phyloP scores from a whole-genome alignment of 768 basidiomycete genomes.

The Termitomyces titanicus region DNA sequence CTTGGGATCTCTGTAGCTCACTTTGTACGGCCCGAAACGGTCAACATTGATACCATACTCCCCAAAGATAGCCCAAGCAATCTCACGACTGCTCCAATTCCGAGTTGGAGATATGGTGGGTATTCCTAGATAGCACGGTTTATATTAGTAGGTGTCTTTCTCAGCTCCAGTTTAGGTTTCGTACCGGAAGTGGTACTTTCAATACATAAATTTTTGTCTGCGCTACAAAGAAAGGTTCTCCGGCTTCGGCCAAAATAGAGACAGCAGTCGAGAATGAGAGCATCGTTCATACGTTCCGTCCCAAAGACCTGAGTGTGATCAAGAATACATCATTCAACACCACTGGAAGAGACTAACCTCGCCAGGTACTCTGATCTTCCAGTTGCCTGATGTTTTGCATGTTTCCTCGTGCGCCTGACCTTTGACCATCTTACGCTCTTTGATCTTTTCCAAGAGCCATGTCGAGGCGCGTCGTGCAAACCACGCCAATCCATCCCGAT shows the following conservation, averaged over 20 bases:
- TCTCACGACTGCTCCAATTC: slow-evolving; percentile 48
- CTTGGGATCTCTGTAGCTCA: slow-evolving; percentile 31
- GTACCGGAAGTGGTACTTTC: slow-evolving; percentile 29
- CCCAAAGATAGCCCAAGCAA: slow-evolving; percentile 46
- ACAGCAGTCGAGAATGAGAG: slow-evolving; percentile 74
- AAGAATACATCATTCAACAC: neutral
- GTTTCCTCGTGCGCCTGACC: slow-evolving; percentile 65
- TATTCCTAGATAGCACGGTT: slow-evolving; percentile 24
- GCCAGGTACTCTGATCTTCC: slow-evolving; percentile 47
- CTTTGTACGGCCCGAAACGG: slow-evolving; percentile 37
- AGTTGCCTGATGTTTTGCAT: slow-evolving; percentile 54
- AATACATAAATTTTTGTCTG: slow-evolving; percentile 64
- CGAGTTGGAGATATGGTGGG: slow-evolving; percentile 33
- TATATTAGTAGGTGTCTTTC: neutral
- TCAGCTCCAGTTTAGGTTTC: slow-evolving; percentile 17
- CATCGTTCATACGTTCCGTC: slow-evolving; percentile 47
- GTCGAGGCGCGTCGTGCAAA: slow-evolving; percentile 66
- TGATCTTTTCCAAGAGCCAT: slow-evolving; percentile 63
- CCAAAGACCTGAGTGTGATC: slow-evolving; percentile 17
- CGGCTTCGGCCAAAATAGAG: slow-evolving; percentile 50
- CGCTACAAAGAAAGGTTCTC: slow-evolving; percentile 61
- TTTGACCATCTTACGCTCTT: slow-evolving; percentile 50
- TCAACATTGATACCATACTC: slow-evolving; percentile 26
- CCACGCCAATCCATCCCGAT: slow-evolving; percentile 46
- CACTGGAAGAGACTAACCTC: slow-evolving; percentile 33